Evolutionary conservation across 169 alveolate genomes (phyloP).

Genomic region (Eimeria tenella): DNA sequence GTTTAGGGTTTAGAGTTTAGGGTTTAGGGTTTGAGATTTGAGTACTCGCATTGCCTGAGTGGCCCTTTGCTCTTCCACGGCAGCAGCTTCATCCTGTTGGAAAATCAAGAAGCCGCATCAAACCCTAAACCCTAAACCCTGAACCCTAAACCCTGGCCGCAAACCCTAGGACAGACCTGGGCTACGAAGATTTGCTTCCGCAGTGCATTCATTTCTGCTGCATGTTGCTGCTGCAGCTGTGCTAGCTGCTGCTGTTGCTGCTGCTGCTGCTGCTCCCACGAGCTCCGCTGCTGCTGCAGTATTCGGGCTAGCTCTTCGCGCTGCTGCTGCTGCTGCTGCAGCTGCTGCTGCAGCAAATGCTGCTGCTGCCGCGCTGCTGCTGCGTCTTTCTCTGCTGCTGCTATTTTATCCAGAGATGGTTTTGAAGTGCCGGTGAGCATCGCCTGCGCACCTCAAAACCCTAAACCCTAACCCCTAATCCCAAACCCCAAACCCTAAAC

Average conservation of each 20-base stretch:
- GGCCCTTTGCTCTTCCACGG: not conserved
- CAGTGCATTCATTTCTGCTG: conserved; percentile 7
- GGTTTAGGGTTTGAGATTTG: conserved; percentile 14
- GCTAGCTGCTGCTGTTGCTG: conserved; percentile 24
- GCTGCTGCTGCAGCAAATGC: conserved; percentile 29
- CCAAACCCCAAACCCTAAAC: conserved; percentile 1
- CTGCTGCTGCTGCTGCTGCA: conserved; percentile 35
- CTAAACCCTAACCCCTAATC: conserved; percentile 18
- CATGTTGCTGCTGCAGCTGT: conserved; percentile 55
- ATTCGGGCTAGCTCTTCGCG: conserved; percentile 5
- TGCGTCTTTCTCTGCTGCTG: conserved; percentile 40
- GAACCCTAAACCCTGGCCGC: not conserved
- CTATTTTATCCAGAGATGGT: conserved; percentile 1
- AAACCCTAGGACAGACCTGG: conserved; percentile 28
- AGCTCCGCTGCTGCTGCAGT: conserved; percentile 31
- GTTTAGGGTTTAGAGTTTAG: not conserved
- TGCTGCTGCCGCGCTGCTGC: conserved; percentile 51
- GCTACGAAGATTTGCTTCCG: not conserved
- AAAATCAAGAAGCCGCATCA: not conserved
- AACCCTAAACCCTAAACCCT: not conserved
- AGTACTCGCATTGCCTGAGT: not conserved
- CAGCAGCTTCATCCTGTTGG: conserved; percentile 25
- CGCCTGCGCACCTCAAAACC: conserved; percentile 2
- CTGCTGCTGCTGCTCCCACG: not conserved
- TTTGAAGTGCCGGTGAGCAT: conserved; percentile 20